Evolutionary conservation across 176 grass and related monocot species (phyloP).

Genomic region (Musa troglodytarum): DNA sequence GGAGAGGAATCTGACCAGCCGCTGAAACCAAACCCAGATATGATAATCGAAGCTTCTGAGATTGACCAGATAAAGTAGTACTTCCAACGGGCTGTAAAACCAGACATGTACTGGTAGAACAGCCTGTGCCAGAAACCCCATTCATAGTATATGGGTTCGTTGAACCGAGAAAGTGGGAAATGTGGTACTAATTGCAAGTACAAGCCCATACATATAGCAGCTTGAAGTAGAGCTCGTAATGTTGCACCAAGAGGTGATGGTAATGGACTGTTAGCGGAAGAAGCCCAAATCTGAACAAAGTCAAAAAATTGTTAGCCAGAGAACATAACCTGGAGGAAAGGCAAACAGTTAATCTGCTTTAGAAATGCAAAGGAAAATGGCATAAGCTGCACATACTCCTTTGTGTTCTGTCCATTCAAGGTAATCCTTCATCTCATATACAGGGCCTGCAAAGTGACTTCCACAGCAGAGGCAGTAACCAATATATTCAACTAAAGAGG

Average conservation of each 20-base stretch:
- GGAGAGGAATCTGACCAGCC: constrained; percentile 66
- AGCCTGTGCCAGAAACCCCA: constrained; percentile 86
- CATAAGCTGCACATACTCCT: neutral
- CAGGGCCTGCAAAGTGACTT: constrained; percentile 88
- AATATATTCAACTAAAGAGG: constrained; percentile 89
- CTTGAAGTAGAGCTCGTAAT: constrained; percentile 70
- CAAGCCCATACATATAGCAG: constrained; percentile 82
- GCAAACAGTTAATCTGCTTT: constrained; percentile 32
- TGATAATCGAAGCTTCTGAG: constrained; percentile 78
- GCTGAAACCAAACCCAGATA: constrained; percentile 78
- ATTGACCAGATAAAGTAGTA: constrained; percentile 99
- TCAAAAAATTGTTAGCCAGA: neutral
- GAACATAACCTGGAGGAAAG: constrained; percentile 1
- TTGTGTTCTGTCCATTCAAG: constrained; percentile 80
- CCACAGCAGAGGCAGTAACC: constrained; percentile 97
- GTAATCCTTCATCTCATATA: constrained; percentile 66
- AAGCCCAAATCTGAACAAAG: constrained; percentile 54
- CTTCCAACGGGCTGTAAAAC: constrained; percentile 97
- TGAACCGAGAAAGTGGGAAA: constrained; percentile 80
- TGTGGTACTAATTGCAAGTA: constrained; percentile 67
- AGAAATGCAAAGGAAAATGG: neutral
- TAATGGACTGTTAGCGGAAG: constrained; percentile 27
- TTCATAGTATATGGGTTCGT: constrained; percentile 64
- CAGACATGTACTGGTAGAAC: constrained; percentile 96
- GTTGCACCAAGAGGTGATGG: constrained; percentile 63